Evolutionary conservation across 148 eudicot genomes (phyloP).

Genomic region (Nyssa sinensis): DNA sequence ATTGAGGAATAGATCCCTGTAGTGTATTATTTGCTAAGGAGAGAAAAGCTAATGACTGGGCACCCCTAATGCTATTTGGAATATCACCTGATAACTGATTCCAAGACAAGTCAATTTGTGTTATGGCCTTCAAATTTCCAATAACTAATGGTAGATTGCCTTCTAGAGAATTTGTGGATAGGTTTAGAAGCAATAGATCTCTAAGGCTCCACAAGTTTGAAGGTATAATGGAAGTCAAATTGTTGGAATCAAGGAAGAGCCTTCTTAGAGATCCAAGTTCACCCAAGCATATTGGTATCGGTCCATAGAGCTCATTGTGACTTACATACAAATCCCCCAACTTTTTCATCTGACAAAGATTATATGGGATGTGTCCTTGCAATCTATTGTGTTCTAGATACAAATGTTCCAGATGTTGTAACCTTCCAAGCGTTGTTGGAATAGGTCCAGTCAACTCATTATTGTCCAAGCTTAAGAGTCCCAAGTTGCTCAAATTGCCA

Average conservation of each 20-base stretch:
- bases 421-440: background rate
- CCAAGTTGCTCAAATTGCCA: background rate
- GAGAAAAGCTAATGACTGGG: background rate
- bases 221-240: conserved; percentile 1
- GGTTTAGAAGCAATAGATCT: background rate
- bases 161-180: background rate
- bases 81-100: conserved; percentile 1
- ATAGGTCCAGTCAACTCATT: conserved; percentile 2
- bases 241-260: background rate
- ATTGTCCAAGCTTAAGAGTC: background rate
- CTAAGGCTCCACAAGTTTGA: conserved; percentile 3
- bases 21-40: background rate
- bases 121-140: background rate
- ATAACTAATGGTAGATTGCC: conserved; percentile 5
- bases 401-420: background rate
- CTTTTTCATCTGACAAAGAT: background rate
- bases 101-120: background rate
- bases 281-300: conserved; percentile 4
- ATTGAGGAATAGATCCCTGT: background rate
- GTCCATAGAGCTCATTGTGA: conserved; percentile 3
- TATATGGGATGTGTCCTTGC: background rate
- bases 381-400: background rate
- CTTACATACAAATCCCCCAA: background rate
- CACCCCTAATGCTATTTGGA: background rate
- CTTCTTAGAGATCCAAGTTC: background rate